A percentile compares a stretch with the other conserved stretches of the same genome.
Evolutionary conservation across 441 rosid species (phyloP).

Genomic region (Adansonia rubrostipa): DNA sequence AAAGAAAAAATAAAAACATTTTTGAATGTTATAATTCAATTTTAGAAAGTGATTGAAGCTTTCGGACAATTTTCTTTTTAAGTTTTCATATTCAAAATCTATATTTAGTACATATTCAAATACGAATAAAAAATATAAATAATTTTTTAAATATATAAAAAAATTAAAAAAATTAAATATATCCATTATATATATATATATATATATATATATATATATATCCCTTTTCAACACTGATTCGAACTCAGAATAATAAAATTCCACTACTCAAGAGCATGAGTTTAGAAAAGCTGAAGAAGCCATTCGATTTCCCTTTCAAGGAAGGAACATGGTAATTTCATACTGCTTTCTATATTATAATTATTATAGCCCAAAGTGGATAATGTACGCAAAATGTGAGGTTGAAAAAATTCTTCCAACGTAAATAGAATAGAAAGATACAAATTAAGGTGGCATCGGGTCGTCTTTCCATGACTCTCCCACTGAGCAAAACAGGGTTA

Average conservation of each 20-base stretch:
- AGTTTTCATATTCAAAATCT: no score
- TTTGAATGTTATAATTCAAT: no score
- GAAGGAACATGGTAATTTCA: constrained; percentile 18
- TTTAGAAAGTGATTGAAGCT: no score
- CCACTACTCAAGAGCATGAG: neutral
- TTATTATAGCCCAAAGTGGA: constrained; percentile 22
- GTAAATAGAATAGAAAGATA: neutral
- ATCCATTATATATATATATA: no score
- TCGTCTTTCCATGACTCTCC: neutral
- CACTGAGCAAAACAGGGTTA: neutral
- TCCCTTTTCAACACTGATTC: no score
- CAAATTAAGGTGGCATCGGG: neutral
- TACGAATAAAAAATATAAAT: no score
- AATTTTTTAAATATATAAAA: no score
- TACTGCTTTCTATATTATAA: neutral
- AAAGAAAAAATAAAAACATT: no score
- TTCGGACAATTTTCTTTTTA: no score
- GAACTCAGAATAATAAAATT: neutral
- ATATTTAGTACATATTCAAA: no score
- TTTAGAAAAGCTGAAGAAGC: neutral
- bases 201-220: no score
- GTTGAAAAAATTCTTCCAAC: constrained; percentile 26
- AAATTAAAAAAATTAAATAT: no score
- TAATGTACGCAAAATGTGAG: constrained; percentile 38
- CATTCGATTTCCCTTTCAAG: neutral